phyloP scores from a whole-genome alignment of 1,284 basidiomycete genomes.

The Leccinum insolens region DNA sequence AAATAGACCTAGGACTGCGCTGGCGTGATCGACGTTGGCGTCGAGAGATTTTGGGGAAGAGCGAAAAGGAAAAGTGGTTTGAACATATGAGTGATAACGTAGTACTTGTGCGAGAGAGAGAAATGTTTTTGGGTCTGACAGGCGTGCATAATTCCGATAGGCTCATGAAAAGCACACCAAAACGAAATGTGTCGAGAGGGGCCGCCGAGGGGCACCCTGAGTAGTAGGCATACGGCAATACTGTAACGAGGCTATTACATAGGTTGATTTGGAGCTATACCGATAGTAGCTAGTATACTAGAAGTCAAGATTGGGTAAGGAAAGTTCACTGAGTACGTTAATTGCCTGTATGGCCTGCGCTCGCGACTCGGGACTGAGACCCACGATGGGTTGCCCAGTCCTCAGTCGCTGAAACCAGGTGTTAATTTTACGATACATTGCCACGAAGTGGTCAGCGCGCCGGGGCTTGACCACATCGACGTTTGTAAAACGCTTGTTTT shows the following conservation, averaged over 20 bases:
- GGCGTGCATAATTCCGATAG: too few relatives aligned
- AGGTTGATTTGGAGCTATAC: too few relatives aligned
- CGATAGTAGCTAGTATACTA: not conserved
- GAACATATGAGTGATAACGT: conserved; percentile 51
- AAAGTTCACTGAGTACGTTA: not conserved
- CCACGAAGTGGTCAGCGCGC: not conserved
- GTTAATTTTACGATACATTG: not conserved
- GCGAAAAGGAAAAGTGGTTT: conserved; percentile 28
- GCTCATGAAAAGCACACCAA: too few relatives aligned
- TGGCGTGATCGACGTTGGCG: conserved; percentile 24
- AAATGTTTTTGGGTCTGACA: conserved; percentile 32
- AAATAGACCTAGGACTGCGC: conserved; percentile 47
- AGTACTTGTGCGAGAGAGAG: conserved; percentile 57
- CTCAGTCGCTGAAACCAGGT: not conserved
- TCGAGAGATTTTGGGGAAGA: conserved; percentile 45
- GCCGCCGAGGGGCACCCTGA: too few relatives aligned
- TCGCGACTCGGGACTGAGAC: not conserved
- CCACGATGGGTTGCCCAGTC: not conserved
- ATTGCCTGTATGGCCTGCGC: not conserved
- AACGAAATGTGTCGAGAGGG: too few relatives aligned
- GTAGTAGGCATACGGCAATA: too few relatives aligned
- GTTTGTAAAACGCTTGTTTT: too few relatives aligned
- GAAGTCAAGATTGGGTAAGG: not conserved
- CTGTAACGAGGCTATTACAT: too few relatives aligned
- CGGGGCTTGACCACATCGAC: too few relatives aligned